phyloP scores from a whole-genome alignment of 2,329 filamentous ascomycete genomes.

The Thielaviopsis euricoi region DNA sequence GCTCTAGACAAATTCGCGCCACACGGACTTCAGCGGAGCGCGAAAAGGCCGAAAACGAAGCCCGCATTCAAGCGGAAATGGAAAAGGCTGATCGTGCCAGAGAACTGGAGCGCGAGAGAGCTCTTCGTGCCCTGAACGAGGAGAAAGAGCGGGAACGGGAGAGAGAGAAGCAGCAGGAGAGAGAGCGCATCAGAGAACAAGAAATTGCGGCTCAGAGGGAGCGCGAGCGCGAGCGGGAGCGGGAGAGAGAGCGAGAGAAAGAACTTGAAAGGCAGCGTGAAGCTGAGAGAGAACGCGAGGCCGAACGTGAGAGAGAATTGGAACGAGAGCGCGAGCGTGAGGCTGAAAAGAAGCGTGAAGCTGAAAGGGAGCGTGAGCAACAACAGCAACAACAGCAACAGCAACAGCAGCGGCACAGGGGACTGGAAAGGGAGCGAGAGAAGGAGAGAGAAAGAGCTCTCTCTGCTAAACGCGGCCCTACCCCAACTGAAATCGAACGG shows the following conservation, averaged over 20 bases:
- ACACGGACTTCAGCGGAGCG: constrained; percentile 43
- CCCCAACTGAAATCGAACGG: constrained; percentile 1
- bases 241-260: background rate
- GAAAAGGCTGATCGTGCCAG: constrained; percentile 50
- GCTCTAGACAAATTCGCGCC: constrained; percentile 25
- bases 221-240: background rate
- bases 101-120: constrained; percentile 55
- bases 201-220: constrained; percentile 6
- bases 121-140: constrained; percentile 41
- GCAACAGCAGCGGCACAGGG: background rate
- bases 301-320: constrained; percentile 13
- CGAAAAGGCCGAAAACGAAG: constrained; percentile 49
- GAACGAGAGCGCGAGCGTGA: constrained; percentile 13
- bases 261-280: constrained; percentile 3
- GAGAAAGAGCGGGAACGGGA: constrained; percentile 21
- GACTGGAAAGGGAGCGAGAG: constrained; percentile 2
- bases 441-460: constrained; percentile 1
- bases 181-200: constrained; percentile 7
- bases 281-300: constrained; percentile 10
- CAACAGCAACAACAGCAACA: constrained; percentile 1
- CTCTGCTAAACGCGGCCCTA: background rate
- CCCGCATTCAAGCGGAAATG: constrained; percentile 40
- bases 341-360: constrained; percentile 13
- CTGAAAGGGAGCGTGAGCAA: background rate
- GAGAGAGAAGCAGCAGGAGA: constrained; percentile 14